Conservation (phyloP, 345 rosid species). For the Anacardium occidentale region DNA sequence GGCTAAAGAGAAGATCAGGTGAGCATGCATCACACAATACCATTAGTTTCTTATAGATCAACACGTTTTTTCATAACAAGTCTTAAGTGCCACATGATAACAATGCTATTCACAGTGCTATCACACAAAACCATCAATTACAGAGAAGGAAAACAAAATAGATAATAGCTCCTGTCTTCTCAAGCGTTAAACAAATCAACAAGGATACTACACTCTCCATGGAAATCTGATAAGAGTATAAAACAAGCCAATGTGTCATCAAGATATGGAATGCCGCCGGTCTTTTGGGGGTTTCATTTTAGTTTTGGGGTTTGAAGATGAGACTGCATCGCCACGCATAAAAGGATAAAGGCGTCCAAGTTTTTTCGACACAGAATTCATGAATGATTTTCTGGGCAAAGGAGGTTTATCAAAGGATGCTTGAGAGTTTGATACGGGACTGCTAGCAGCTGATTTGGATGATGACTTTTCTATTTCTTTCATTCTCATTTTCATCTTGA, state of each 20-base stretch:
- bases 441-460: constrained; percentile 27
- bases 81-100: not conserved
- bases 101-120: constrained; percentile 34
- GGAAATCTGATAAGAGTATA: not conserved
- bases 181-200: constrained; percentile 19
- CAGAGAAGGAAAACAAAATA: constrained; percentile 1
- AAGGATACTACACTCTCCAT: constrained; percentile 8
- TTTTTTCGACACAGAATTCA: constrained; percentile 70
- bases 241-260: constrained; percentile 41
- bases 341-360: constrained; percentile 81
- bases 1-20: too few species aligned
- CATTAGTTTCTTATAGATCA: not conserved
- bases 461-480: constrained; percentile 59
- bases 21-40: not conserved
- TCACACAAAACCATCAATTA: constrained; percentile 26
- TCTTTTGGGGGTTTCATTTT: constrained; percentile 65
- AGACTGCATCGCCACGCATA: constrained; percentile 38
- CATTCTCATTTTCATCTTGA: constrained; percentile 81
- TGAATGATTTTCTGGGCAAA: constrained; percentile 71
- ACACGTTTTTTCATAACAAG: constrained; percentile 7
- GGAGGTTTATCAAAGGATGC: constrained; percentile 71
- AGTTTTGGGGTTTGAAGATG: constrained; percentile 44
- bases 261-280: constrained; percentile 87
- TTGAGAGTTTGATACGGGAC: constrained; percentile 27
- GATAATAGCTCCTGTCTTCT: constrained; percentile 14